These are phyloP conservation scores for Hsuehochloa calcarea DNA, from an alignment of 176 grass and related monocot genomes.

Conservation along the genomic window DNA sequence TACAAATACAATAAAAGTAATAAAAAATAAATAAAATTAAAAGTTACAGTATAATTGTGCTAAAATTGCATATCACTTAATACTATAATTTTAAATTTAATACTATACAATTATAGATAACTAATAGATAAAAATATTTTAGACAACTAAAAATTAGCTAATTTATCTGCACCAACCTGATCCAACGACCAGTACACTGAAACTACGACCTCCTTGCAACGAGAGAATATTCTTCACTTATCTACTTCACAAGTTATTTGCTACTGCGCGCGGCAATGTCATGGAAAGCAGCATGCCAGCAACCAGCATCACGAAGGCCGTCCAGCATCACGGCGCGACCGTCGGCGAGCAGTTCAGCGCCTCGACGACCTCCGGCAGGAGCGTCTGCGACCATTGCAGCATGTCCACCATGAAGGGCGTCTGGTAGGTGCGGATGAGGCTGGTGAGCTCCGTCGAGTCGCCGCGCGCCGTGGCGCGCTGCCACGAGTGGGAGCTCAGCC, in stretches of 20 bases:
- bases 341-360: conserved; percentile 9
- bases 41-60: too few species aligned
- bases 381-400: conserved; percentile 44
- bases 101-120: too few species aligned
- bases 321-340: background rate
- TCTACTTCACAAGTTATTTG: background rate
- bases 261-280: background rate
- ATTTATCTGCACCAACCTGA: background rate
- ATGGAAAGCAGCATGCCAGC: background rate
- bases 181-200: too few species aligned
- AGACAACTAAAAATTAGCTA: too few species aligned
- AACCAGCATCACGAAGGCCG: background rate
- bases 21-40: too few species aligned
- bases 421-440: conserved; percentile 43
- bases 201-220: background rate
- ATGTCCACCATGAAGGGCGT: conserved; percentile 56
- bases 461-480: conserved; percentile 51
- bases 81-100: too few species aligned
- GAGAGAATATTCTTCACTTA: background rate
- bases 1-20: too few species aligned
- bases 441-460: conserved; percentile 35
- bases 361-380: background rate
- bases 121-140: too few species aligned
- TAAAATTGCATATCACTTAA: too few species aligned
- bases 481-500: conserved; percentile 54